These are phyloP conservation scores for Ustilago sp. DNA, from an alignment of 1,284 basidiomycete species.

Conservation along the genomic window DNA sequence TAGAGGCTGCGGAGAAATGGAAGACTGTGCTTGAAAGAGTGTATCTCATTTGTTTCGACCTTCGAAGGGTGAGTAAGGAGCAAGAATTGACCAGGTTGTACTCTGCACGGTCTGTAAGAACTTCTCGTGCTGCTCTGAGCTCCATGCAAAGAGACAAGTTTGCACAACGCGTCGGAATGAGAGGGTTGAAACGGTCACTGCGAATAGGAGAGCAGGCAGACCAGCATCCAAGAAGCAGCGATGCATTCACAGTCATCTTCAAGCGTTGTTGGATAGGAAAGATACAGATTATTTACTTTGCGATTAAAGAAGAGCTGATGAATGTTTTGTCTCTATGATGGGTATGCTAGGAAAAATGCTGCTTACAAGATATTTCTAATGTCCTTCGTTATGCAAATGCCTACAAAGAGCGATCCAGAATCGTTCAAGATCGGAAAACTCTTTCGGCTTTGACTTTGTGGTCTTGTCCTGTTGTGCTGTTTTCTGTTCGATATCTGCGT, in stretches of 20 bases:
- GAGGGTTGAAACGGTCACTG: no score
- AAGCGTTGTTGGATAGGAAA: not conserved
- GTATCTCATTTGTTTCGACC: not conserved
- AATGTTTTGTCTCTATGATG: not conserved
- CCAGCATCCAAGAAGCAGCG: no score
- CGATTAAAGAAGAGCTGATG: not conserved
- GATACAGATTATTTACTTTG: not conserved
- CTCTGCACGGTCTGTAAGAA: not conserved
- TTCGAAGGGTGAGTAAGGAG: not conserved
- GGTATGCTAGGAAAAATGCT: not conserved
- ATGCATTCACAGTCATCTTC: not conserved
- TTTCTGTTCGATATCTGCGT: not conserved
- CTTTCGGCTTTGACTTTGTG: slow-evolving; percentile 7
- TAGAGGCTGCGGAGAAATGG: not conserved
- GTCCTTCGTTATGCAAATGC: slow-evolving; percentile 61
- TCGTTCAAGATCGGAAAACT: slow-evolving; percentile 50
- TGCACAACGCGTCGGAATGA: no score
- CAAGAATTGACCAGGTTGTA: not conserved
- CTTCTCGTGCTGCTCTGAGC: not conserved
- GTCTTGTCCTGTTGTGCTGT: not conserved
- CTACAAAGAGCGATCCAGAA: slow-evolving; percentile 68
- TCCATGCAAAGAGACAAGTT: not conserved
- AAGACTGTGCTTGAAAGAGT: not conserved
- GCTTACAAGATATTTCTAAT: slow-evolving; percentile 13
- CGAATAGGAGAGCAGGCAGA: no score